Percentiles rank a stretch among this genome's conserved stretches.
phyloP scores from a whole-genome alignment of 306 rosid species.

The Carpinus fangiana region DNA sequence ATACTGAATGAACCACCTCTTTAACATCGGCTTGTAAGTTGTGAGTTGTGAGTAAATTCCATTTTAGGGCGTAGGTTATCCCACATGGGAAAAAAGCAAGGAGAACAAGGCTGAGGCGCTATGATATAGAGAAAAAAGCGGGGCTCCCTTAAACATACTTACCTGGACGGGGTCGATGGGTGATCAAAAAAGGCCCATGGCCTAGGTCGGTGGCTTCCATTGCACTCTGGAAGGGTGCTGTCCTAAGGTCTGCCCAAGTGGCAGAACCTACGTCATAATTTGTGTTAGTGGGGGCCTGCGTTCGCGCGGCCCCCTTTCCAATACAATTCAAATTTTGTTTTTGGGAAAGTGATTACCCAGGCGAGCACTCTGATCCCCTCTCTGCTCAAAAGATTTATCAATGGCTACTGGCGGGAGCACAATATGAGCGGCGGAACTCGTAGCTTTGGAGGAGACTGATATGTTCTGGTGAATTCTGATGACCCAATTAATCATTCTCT shows the following conservation, averaged over 20 bases:
- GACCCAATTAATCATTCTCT: too few relatives aligned
- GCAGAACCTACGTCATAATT: slow-evolving; percentile 38
- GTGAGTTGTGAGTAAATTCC: too few relatives aligned
- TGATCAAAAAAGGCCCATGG: slow-evolving; percentile 9
- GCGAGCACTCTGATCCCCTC: too few relatives aligned
- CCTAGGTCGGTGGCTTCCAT: slow-evolving; percentile 22
- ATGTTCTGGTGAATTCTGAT: too few relatives aligned
- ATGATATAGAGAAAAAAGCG: background rate
- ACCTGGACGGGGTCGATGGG: slow-evolving; percentile 35
- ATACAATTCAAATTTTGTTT: too few relatives aligned
- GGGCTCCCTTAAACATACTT: fast-evolving
- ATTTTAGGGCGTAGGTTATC: background rate
- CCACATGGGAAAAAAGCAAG: background rate
- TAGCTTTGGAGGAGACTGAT: too few relatives aligned
- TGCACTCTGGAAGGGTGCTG: slow-evolving; percentile 17
- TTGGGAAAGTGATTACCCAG: too few relatives aligned
- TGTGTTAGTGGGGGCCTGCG: slow-evolving; percentile 32
- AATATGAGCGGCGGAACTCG: too few relatives aligned
- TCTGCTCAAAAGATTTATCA: too few relatives aligned
- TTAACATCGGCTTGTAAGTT: too few relatives aligned
- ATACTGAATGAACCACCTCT: too few relatives aligned
- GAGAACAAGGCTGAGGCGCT: background rate
- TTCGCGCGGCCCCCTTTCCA: slow-evolving; percentile 29
- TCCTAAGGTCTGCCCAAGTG: slow-evolving; percentile 26
- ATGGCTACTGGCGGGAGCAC: too few relatives aligned